Evolutionary conservation across 257 asterid species (phyloP).

Genomic region (Jasminum sambac): DNA sequence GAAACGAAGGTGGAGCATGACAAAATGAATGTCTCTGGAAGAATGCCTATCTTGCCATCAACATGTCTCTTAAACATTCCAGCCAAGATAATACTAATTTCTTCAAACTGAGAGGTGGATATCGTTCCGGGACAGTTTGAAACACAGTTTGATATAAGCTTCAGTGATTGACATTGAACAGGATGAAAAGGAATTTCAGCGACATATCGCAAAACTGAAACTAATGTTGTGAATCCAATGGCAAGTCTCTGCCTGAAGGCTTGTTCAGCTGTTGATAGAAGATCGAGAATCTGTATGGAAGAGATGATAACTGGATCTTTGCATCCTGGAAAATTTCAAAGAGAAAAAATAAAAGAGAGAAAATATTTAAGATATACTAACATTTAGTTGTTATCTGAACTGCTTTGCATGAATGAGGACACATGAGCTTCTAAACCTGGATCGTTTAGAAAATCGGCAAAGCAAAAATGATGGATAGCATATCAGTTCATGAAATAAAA

Average conservation of each 20-base stretch:
- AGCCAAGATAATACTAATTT: slow-evolving; percentile 56
- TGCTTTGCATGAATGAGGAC: background rate
- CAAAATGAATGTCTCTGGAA: slow-evolving; percentile 73
- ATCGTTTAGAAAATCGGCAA: slow-evolving; percentile 5
- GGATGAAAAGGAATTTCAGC: slow-evolving; percentile 87
- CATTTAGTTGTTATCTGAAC: slow-evolving; percentile 9
- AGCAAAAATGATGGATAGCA: background rate
- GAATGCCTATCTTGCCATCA: slow-evolving; percentile 67
- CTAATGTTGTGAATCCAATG: slow-evolving; percentile 76
- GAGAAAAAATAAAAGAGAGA: slow-evolving; percentile 15
- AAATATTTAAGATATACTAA: slow-evolving; percentile 19
- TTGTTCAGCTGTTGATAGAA: slow-evolving; percentile 65
- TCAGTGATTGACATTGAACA: slow-evolving; percentile 59
- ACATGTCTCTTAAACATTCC: slow-evolving; percentile 65
- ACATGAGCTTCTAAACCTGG: background rate
- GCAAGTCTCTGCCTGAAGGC: slow-evolving; percentile 76
- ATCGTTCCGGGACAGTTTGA: slow-evolving; percentile 72
- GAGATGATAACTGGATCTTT: slow-evolving; percentile 73
- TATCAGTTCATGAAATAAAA: background rate
- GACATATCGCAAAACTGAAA: slow-evolving; percentile 70
- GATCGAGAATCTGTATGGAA: slow-evolving; percentile 80
- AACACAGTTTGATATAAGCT: slow-evolving; percentile 67
- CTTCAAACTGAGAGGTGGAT: slow-evolving; percentile 61
- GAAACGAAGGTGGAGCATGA: slow-evolving; percentile 72
- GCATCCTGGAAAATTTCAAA: slow-evolving; percentile 52